These are phyloP conservation scores for Anthoceros angustus DNA, from an alignment of 225 moss, liverwort and hornwort species.

Conservation along the genomic window DNA sequence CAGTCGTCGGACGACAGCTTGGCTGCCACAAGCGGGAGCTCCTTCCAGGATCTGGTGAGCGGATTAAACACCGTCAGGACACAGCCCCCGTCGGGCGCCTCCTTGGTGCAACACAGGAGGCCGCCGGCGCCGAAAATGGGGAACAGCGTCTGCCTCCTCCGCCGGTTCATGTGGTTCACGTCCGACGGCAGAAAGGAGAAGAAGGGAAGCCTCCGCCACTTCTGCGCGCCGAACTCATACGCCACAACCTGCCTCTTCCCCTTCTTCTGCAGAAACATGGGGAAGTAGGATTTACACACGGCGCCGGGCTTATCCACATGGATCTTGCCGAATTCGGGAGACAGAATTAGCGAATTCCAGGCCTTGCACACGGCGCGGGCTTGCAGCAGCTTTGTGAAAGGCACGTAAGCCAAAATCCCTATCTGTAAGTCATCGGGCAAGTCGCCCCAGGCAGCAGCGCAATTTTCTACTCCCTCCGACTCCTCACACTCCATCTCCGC, in stretches of 20 bases:
- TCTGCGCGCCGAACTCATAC: background rate
- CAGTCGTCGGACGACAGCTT: slow-evolving; percentile 4
- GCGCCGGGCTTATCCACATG: background rate
- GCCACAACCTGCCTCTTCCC: background rate
- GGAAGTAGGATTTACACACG: background rate
- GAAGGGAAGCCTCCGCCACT: background rate
- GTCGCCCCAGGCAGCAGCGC: background rate
- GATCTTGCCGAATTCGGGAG: slow-evolving; percentile 3
- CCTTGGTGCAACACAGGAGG: background rate
- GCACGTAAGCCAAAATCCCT: background rate
- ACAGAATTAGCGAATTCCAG: background rate
- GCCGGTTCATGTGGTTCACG: background rate
- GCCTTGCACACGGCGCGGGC: background rate
- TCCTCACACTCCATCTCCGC: background rate
- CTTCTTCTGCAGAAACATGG: slow-evolving; percentile 5
- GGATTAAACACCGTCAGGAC: background rate
- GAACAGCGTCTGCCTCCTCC: background rate
- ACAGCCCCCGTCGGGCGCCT: background rate
- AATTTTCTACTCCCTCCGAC: background rate
- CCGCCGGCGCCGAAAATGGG: slow-evolving; percentile 2
- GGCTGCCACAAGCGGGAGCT: background rate
- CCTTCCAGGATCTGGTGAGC: slow-evolving; percentile 4
- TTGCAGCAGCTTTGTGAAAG: background rate
- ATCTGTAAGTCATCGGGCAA: slow-evolving; percentile 1
- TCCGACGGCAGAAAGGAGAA: slow-evolving; percentile 1